phyloP scores from a whole-genome alignment of 2,329 filamentous ascomycete species.

The Xylariaceae sp. region DNA sequence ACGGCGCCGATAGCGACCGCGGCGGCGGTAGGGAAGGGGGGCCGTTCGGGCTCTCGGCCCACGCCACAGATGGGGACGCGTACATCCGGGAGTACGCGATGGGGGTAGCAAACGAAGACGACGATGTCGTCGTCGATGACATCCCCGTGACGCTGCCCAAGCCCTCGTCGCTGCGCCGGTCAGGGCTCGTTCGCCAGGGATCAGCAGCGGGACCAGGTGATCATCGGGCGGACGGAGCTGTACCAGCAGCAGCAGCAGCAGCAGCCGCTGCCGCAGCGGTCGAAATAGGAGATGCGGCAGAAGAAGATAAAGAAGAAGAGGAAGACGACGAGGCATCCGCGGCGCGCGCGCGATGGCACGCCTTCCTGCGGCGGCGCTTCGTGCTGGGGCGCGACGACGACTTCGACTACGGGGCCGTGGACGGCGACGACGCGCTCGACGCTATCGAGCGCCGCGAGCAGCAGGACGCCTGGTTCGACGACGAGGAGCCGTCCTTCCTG shows the following conservation, averaged over 20 bases:
- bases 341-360: conserved; percentile 52
- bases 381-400: conserved; percentile 67
- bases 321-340: conserved; percentile 1
- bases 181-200: too few species aligned
- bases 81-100: conserved; percentile 17
- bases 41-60: conserved; percentile 5
- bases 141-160: too few species aligned
- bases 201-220: too few species aligned
- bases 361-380: conserved; percentile 68
- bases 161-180: too few species aligned
- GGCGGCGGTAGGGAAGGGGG: conserved; percentile 15
- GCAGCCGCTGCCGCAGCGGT: too few species aligned
- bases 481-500: conserved; percentile 67
- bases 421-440: conserved; percentile 66
- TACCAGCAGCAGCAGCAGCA: too few species aligned
- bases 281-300: too few species aligned
- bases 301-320: too few species aligned
- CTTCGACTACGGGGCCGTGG: conserved; percentile 68
- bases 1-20: too few species aligned
- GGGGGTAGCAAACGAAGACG: too few species aligned
- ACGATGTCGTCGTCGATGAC: too few species aligned
- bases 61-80: conserved; percentile 10
- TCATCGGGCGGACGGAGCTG: too few species aligned
- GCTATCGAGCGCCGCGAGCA: conserved; percentile 49
- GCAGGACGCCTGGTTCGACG: conserved; percentile 74